A percentile compares a stretch with the other conserved stretches of the same genome.
These are phyloP conservation scores for Wallemia hederae DNA, from an alignment of 1,284 basidiomycete species.

Conservation along the genomic window DNA sequence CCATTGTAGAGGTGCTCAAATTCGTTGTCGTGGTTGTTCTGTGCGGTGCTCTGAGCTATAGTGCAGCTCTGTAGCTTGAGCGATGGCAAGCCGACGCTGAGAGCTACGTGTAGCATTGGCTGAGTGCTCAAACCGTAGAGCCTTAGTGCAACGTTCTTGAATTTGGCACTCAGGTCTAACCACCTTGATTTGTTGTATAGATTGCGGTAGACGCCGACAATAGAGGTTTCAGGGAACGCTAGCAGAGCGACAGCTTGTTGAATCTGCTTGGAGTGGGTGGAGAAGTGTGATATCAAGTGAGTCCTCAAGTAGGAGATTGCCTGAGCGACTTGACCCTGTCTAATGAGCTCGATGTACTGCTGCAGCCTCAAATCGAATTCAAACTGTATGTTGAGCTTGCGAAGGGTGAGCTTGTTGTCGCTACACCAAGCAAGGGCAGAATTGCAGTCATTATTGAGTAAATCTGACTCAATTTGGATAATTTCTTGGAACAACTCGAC, in stretches of 20 bases:
- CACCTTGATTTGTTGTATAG: conserved; percentile 54
- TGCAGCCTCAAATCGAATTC: conserved; percentile 88
- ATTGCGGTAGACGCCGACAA: conserved; percentile 25
- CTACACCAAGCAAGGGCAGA: conserved; percentile 84
- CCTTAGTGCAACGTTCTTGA: conserved; percentile 53
- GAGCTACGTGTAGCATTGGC: conserved; percentile 51
- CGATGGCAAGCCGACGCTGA: conserved; percentile 62
- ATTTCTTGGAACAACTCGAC: conserved; percentile 77
- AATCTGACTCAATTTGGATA: conserved; percentile 46
- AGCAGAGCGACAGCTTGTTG: conserved; percentile 45
- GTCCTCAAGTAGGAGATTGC: conserved; percentile 66
- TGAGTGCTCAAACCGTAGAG: conserved; percentile 62
- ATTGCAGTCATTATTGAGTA: conserved; percentile 35
- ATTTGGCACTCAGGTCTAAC: conserved; percentile 37
- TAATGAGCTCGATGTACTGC: conserved; percentile 74
- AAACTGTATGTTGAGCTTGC: conserved; percentile 48
- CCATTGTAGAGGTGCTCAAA: background rate
- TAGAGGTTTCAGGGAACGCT: conserved; percentile 26
- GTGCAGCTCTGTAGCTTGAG: conserved; percentile 48
- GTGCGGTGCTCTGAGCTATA: background rate
- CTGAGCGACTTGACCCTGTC: conserved; percentile 32
- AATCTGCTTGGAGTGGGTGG: conserved; percentile 40
- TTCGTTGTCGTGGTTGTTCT: background rate
- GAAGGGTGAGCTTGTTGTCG: conserved; percentile 72
- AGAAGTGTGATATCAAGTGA: conserved; percentile 45